Percentiles rank a stretch among this genome's conserved stretches.
These are phyloP conservation scores for Aspergillus sclerotialis DNA, from an alignment of 2,329 filamentous ascomycete genomes.

Conservation along the genomic window DNA sequence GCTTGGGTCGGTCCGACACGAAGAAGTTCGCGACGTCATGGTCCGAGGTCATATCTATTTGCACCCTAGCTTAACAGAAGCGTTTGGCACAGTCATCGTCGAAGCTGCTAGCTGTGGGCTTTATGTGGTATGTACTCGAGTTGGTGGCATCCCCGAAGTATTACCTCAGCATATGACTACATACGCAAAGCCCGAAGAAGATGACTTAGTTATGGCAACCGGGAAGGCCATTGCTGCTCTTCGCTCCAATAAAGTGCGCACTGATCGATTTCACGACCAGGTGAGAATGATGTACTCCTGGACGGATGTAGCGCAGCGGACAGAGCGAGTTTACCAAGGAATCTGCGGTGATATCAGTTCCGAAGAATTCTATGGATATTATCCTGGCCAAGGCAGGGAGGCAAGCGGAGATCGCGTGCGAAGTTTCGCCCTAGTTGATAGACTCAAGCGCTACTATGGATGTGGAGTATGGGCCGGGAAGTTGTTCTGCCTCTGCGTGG, in stretches of 20 bases:
- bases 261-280: constrained; percentile 91
- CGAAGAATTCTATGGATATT: constrained; percentile 80
- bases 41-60: constrained; percentile 93
- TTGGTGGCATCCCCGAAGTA: constrained; percentile 95
- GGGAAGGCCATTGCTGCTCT: constrained; percentile 81
- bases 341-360: constrained; percentile 82
- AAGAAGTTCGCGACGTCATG: constrained; percentile 97
- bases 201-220: constrained; percentile 85
- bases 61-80: constrained; percentile 89
- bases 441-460: constrained; percentile 92
- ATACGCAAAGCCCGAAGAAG: constrained; percentile 93
- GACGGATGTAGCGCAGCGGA: constrained; percentile 89
- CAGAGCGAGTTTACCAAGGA: constrained; percentile 90
- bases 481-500: constrained; percentile 87
- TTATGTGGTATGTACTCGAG: constrained; percentile 93
- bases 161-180: constrained; percentile 94
- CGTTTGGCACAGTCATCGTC: constrained; percentile 95
- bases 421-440: constrained; percentile 88
- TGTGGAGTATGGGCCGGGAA: constrained; percentile 99
- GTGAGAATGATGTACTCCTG: constrained; percentile 99
- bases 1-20: constrained; percentile 85
- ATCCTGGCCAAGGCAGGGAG: constrained; percentile 62
- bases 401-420: constrained; percentile 66
- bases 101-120: constrained; percentile 93
- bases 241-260: constrained; percentile 77